phyloP scores from a whole-genome alignment of 2,329 filamentous ascomycete species.

The Aspergillus fumigatus region DNA sequence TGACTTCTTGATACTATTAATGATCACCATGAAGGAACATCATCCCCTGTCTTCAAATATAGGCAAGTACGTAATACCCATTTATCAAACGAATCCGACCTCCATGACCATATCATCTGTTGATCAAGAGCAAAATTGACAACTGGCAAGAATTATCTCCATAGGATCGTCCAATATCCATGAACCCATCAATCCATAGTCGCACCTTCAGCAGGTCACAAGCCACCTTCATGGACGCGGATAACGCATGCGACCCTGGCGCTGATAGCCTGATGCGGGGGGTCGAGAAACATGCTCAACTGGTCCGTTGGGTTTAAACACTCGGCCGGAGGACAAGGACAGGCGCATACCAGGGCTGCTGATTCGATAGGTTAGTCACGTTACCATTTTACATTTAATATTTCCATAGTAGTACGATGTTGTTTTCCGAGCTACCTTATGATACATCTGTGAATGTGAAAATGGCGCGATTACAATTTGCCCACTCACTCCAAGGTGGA shows the following conservation, averaged over 20 bases:
- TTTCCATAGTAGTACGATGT: neutral
- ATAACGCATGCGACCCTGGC: constrained; percentile 14
- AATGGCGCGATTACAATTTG: neutral
- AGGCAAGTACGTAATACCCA: neutral
- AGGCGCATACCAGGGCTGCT: neutral
- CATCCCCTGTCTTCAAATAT: neutral
- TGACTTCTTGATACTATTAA: neutral
- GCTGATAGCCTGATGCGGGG: constrained; percentile 12
- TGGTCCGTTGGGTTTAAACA: constrained; percentile 14
- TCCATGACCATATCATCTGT: neutral
- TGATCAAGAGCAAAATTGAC: neutral
- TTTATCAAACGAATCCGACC: neutral
- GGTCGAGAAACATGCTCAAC: constrained; percentile 24
- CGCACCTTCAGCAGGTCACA: constrained; percentile 11
- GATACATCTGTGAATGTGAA: neutral
- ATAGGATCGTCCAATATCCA: neutral
- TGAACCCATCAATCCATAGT: neutral
- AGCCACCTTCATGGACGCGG: constrained; percentile 4
- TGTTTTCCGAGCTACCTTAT: neutral
- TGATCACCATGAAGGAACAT: neutral
- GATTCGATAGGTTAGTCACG: neutral
- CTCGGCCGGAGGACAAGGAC: constrained; percentile 4
- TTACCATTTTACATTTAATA: neutral
- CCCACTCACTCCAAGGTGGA: neutral
- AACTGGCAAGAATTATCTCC: neutral